Conservation (phyloP, 805 yeast genomes). For the Suhomyces pyralidae region DNA sequence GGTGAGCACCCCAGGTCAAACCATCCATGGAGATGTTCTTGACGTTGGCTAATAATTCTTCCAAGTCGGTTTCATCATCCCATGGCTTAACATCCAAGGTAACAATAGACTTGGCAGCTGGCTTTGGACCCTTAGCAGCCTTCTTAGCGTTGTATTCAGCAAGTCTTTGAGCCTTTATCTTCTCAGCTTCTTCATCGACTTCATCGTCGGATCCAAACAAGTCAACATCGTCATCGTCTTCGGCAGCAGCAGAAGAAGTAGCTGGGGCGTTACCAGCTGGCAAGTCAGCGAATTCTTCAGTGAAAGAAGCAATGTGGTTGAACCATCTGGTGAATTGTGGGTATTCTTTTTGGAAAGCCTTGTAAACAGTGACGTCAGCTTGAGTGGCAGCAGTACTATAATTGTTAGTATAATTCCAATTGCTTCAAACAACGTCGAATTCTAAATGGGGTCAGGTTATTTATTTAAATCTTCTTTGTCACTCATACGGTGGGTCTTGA, state of each 20-base stretch:
- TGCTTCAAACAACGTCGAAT: background rate
- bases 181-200: slow-evolving; percentile 96
- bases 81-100: slow-evolving; percentile 99
- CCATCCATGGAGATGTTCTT: slow-evolving; percentile 87
- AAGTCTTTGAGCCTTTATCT: slow-evolving; percentile 93
- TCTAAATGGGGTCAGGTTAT: slow-evolving; percentile 13
- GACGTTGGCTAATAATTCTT: slow-evolving; percentile 81
- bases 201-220: slow-evolving; percentile 94
- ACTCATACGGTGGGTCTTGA: slow-evolving; percentile 95
- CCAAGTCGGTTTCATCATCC: slow-evolving; percentile 99
- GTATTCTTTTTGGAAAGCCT: slow-evolving; percentile 88
- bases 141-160: slow-evolving; percentile 98
- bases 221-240: slow-evolving; percentile 85
- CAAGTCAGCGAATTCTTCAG: slow-evolving; percentile 75
- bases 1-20: slow-evolving; percentile 97
- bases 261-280: slow-evolving; percentile 76
- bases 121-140: slow-evolving; percentile 95
- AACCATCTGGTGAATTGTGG: slow-evolving; percentile 98
- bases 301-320: slow-evolving; percentile 94
- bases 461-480: slow-evolving; percentile 49
- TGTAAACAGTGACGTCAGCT: slow-evolving; percentile 92
- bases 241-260: slow-evolving; percentile 50
- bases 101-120: slow-evolving; percentile 97
- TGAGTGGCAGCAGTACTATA: slow-evolving; percentile 84
- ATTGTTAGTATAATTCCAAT: slow-evolving; percentile 21